Conservation (phyloP, 2,329 filamentous ascomycete species). For the Trichoderma sp. region DNA sequence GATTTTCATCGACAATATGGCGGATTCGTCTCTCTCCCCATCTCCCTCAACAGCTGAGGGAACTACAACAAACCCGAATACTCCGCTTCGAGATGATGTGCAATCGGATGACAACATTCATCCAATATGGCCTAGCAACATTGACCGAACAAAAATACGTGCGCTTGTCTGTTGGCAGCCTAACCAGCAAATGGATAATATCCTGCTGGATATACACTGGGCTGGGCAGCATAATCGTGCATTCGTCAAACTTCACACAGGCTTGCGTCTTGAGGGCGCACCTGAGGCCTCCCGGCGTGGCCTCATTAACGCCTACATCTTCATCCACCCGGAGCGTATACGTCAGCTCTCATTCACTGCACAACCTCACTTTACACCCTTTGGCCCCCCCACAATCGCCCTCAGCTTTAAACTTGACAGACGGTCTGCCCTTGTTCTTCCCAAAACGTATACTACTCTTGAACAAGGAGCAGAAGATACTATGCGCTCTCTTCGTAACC, state of each 20-base stretch:
- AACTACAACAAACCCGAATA: neutral
- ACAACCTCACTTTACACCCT: neutral
- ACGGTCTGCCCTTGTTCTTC: neutral
- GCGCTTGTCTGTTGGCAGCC: neutral
- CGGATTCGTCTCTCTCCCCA: neutral
- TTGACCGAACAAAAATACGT: neutral
- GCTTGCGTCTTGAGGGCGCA: neutral
- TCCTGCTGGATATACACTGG: neutral
- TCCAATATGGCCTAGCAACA: neutral
- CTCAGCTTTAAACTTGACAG: neutral
- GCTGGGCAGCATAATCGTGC: neutral
- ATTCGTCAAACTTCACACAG: neutral
- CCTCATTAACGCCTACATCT: neutral
- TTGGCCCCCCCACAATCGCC: neutral
- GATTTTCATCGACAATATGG: neutral
- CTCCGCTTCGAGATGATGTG: neutral
- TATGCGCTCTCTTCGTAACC: neutral
- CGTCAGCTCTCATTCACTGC: neutral
- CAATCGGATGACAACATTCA: neutral
- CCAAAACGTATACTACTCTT: neutral
- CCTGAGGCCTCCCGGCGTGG: neutral
- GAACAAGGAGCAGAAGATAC: neutral
- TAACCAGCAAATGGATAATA: neutral
- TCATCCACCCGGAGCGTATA: neutral
- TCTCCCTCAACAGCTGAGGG: neutral